Percentiles rank a stretch among this genome's conserved stretches.
phyloP scores from a whole-genome alignment of 768 basidiomycete genomes.

The Gloeopeniophorella convolvens region DNA sequence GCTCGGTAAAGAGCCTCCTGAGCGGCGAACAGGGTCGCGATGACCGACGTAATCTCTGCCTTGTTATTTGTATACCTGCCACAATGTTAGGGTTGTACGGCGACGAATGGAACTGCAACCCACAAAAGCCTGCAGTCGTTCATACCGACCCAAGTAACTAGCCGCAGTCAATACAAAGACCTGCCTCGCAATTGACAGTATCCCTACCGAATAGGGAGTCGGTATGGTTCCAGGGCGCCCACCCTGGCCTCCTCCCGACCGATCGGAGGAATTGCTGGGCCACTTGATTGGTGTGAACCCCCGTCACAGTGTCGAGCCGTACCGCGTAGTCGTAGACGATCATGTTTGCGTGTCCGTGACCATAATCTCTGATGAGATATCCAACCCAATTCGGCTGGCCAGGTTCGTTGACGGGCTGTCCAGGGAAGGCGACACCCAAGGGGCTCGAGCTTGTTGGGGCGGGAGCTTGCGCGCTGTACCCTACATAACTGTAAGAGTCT shows the following conservation, averaged over 20 bases:
- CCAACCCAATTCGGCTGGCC: slow-evolving; percentile 19
- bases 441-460: slow-evolving; percentile 13
- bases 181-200: background rate
- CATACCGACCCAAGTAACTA: slow-evolving; percentile 56
- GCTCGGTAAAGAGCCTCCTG: slow-evolving; percentile 41
- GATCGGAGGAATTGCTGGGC: slow-evolving; percentile 18
- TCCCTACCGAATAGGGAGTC: slow-evolving; percentile 43
- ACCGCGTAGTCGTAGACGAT: slow-evolving; percentile 19
- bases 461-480: slow-evolving; percentile 15
- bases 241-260: slow-evolving; percentile 31
- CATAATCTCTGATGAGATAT: slow-evolving; percentile 14
- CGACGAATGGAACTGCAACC: background rate
- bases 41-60: slow-evolving; percentile 13
- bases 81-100: slow-evolving; percentile 26
- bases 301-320: slow-evolving; percentile 23
- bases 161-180: background rate
- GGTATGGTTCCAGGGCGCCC: slow-evolving; percentile 37
- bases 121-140: slow-evolving; percentile 39
- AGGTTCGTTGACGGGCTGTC: slow-evolving; percentile 8
- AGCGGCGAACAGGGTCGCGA: slow-evolving; percentile 31
- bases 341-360: slow-evolving; percentile 18
- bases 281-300: slow-evolving; percentile 13
- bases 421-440: slow-evolving; percentile 16
- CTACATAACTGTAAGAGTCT: slow-evolving; percentile 16
- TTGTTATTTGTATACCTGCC: slow-evolving; percentile 1